Conservation (phyloP, 768 basidiomycete species). For the Psilocybe tampanensis region DNA sequence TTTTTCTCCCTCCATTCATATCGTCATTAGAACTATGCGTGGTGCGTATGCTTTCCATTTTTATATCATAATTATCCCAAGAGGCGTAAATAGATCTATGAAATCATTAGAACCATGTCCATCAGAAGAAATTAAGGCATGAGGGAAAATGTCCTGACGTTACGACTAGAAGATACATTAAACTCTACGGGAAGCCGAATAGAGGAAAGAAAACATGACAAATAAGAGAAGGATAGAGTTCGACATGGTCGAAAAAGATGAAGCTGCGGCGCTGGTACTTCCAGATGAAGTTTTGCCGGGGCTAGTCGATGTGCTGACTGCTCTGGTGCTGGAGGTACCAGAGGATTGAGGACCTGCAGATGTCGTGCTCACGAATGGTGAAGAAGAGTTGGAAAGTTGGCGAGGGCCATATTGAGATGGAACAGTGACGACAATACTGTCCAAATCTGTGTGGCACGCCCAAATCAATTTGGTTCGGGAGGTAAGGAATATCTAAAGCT, state of each 20-base stretch:
- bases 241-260: slow-evolving; percentile 1
- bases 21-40: no score
- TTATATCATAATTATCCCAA: no score
- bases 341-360: slow-evolving; percentile 1
- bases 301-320: not conserved
- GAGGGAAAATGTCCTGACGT: not conserved
- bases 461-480: not conserved
- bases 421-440: slow-evolving; percentile 45
- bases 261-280: slow-evolving; percentile 8
- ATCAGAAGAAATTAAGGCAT: no score
- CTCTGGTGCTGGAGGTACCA: not conserved
- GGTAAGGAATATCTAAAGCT: not conserved
- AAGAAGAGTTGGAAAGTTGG: slow-evolving; percentile 23
- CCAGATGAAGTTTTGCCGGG: not conserved
- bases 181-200: not conserved
- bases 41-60: no score
- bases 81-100: not conserved
- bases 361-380: slow-evolving; percentile 20
- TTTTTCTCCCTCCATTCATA: no score
- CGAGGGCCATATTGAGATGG: slow-evolving; percentile 44
- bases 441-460: slow-evolving; percentile 33
- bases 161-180: not conserved
- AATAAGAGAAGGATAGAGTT: slow-evolving; percentile 15
- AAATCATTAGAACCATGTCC: no score
- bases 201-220: slow-evolving; percentile 7